Evolutionary conservation across 192 early-diverging fungal species (phyloP).

Genomic region (Coemansia guatemalensis): DNA sequence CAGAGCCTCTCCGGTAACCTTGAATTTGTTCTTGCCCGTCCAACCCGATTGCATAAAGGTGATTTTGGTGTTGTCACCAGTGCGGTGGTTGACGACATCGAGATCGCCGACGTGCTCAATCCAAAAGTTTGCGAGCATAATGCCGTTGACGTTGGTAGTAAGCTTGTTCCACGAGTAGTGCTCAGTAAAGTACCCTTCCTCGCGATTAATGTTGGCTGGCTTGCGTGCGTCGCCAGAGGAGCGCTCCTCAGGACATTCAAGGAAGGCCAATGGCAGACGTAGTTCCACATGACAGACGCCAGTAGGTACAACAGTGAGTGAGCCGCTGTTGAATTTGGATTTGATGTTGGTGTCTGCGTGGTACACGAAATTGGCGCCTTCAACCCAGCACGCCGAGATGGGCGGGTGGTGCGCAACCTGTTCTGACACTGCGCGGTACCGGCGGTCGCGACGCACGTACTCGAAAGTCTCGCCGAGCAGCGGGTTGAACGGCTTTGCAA

Average conservation of each 20-base stretch:
- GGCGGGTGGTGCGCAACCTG: slow-evolving; percentile 93
- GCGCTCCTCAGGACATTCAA: slow-evolving; percentile 44
- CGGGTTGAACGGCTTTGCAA: slow-evolving; percentile 91
- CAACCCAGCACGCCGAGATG: slow-evolving; percentile 83
- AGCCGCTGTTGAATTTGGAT: slow-evolving; percentile 84
- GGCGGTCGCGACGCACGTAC: slow-evolving; percentile 74
- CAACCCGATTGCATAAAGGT: slow-evolving; percentile 78
- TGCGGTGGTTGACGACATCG: slow-evolving; percentile 77
- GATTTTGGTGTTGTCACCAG: slow-evolving; percentile 72
- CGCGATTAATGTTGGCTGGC: slow-evolving; percentile 41
- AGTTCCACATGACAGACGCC: slow-evolving; percentile 81
- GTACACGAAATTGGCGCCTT: slow-evolving; percentile 76
- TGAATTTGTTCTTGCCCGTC: slow-evolving; percentile 66
- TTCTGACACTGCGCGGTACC: slow-evolving; percentile 80
- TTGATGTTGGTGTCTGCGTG: slow-evolving; percentile 87
- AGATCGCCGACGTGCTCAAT: slow-evolving; percentile 89
- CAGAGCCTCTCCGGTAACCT: slow-evolving; percentile 60
- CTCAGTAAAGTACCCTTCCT: slow-evolving; percentile 62
- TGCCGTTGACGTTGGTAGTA: slow-evolving; percentile 80
- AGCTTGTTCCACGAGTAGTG: slow-evolving; percentile 90
- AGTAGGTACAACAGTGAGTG: slow-evolving; percentile 76
- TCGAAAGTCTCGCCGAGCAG: slow-evolving; percentile 90
- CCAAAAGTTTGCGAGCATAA: slow-evolving; percentile 82
- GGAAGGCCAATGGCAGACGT: slow-evolving; percentile 61
- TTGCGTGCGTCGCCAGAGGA: slow-evolving; percentile 28